phyloP scores from a whole-genome alignment of 2,329 filamentous ascomycete species.

The Xylariaceae sp. region DNA sequence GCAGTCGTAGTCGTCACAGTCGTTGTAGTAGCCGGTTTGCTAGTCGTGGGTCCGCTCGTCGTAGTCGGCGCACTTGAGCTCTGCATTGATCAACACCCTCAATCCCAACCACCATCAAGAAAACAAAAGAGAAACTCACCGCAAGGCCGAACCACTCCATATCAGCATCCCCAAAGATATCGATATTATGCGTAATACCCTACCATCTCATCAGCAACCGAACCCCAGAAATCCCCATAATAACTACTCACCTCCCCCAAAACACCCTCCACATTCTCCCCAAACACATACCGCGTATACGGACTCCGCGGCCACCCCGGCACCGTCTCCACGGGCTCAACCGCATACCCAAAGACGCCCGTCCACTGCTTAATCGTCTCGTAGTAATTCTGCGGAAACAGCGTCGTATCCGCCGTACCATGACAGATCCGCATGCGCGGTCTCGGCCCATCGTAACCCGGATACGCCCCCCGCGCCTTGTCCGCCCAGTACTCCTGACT shows the following conservation, averaged over 20 bases:
- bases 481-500: constrained; percentile 45
- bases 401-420: constrained; percentile 31
- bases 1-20: constrained; percentile 1
- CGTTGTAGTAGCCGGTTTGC: constrained; percentile 1
- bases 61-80: constrained; percentile 12
- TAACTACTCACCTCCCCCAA: constrained; percentile 15
- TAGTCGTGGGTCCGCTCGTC: constrained; percentile 6
- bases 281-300: constrained; percentile 24
- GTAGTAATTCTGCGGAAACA: constrained; percentile 29
- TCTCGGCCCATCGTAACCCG: constrained; percentile 30
- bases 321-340: constrained; percentile 14
- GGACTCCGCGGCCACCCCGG: constrained; percentile 14
- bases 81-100: constrained; percentile 1
- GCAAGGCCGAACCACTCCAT: constrained; percentile 24
- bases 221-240: neutral
- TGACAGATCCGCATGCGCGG: constrained; percentile 34
- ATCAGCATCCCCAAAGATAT: constrained; percentile 23
- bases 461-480: constrained; percentile 38
- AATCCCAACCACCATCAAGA: neutral
- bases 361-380: constrained; percentile 36
- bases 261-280: constrained; percentile 23
- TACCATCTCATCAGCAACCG: neutral
- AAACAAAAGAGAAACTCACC: constrained; percentile 1
- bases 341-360: constrained; percentile 34
- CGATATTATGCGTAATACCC: constrained; percentile 21